These are phyloP conservation scores for Trichoderma sp. DNA, from an alignment of 2,329 filamentous ascomycete species.

Conservation along the genomic window DNA sequence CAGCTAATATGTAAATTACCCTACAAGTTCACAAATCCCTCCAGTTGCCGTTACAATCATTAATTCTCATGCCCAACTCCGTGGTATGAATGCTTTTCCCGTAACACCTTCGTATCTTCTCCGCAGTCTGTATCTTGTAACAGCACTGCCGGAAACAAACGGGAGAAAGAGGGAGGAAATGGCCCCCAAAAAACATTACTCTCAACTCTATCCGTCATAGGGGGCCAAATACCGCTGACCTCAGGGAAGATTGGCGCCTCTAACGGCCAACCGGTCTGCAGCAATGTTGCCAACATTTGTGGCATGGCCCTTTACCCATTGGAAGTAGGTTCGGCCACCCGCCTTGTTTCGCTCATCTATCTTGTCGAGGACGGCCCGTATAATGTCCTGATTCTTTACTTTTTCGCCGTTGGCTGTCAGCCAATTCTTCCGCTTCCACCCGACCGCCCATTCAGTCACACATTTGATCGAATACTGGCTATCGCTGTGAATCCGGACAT, in stretches of 20 bases:
- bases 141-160: not conserved
- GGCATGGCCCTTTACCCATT: slow-evolving; percentile 89
- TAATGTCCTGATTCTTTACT: slow-evolving; percentile 85
- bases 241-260: slow-evolving; percentile 34
- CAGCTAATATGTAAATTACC: not conserved
- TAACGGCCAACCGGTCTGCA: slow-evolving; percentile 76
- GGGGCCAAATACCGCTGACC: slow-evolving; percentile 15
- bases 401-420: slow-evolving; percentile 66
- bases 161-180: not conserved
- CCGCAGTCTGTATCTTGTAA: not conserved
- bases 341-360: slow-evolving; percentile 68
- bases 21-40: not conserved
- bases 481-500: slow-evolving; percentile 81
- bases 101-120: not conserved
- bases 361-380: slow-evolving; percentile 69
- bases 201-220: not conserved
- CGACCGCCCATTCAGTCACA: slow-evolving; percentile 77
- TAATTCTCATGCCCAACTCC: slow-evolving; percentile 8
- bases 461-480: slow-evolving; percentile 91
- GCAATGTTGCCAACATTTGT: slow-evolving; percentile 72
- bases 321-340: slow-evolving; percentile 67
- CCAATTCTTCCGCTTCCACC: slow-evolving; percentile 79
- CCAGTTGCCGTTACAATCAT: slow-evolving; percentile 11
- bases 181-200: not conserved
- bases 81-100: not conserved